A percentile compares a stretch with the other conserved stretches of the same genome.
Evolutionary conservation across 257 asterid species (phyloP).

Genomic region (Euphrasia confusa): DNA sequence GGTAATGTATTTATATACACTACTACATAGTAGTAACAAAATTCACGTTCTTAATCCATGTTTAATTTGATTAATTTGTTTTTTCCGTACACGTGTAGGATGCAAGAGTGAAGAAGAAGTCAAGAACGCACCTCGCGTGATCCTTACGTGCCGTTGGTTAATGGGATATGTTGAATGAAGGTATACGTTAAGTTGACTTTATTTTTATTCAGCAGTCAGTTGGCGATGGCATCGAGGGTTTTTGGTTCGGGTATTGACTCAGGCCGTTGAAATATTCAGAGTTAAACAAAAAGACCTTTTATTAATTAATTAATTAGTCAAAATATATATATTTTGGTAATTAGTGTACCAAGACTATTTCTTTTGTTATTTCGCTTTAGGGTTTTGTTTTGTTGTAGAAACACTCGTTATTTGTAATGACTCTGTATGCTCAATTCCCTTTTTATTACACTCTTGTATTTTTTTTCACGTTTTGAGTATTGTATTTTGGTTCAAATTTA

Average conservation of each 20-base stretch:
- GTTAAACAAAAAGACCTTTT: constrained; percentile 25
- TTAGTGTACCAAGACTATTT: background rate
- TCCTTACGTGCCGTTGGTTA: constrained; percentile 28
- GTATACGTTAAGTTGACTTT: too few relatives aligned
- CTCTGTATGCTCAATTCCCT: too few relatives aligned
- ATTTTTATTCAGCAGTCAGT: too few relatives aligned
- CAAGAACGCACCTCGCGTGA: constrained; percentile 43
- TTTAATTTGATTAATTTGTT: too few relatives aligned
- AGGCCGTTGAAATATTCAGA: constrained; percentile 13
- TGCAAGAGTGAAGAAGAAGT: constrained; percentile 24
- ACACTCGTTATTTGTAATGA: too few relatives aligned
- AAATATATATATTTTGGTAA: too few relatives aligned
- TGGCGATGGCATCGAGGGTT: constrained; percentile 30
- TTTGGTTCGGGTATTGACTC: constrained; percentile 81
- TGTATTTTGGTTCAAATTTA: too few relatives aligned
- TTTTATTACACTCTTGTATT: too few relatives aligned
- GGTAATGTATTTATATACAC: background rate
- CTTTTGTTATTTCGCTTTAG: background rate
- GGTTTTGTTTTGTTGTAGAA: too few relatives aligned
- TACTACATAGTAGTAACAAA: too few relatives aligned
- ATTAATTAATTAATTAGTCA: background rate
- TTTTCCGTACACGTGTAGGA: background rate
- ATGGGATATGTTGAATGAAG: constrained; percentile 23
- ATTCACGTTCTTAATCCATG: too few relatives aligned
- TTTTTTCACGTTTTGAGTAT: too few relatives aligned